Percentiles rank a stretch among this genome's conserved stretches.
phyloP scores from a whole-genome alignment of 176 grass and related monocot species.

The Eragrostis nindensis region DNA sequence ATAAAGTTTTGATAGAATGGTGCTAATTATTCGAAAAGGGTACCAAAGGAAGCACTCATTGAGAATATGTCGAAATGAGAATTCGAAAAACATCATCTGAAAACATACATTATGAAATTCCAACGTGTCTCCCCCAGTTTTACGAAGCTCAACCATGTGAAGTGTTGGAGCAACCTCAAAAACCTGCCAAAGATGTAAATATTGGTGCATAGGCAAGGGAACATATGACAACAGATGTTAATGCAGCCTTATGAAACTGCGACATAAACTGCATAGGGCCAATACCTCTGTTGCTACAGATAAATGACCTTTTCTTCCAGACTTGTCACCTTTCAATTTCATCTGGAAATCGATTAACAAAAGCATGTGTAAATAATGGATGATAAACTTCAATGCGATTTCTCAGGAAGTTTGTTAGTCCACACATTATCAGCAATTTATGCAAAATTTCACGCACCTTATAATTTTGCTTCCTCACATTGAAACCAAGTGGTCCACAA shows the following conservation, averaged over 20 bases:
- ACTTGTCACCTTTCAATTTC: slow-evolving; percentile 96
- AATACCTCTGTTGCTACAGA: slow-evolving; percentile 87
- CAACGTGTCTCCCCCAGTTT: slow-evolving; percentile 95
- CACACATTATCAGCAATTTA: neutral
- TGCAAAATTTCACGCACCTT: slow-evolving; percentile 59
- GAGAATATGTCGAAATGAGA: neutral
- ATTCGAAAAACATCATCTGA: neutral
- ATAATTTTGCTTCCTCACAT: slow-evolving; percentile 95
- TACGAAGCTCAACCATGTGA: slow-evolving; percentile 96
- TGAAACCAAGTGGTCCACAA: slow-evolving; percentile 94
- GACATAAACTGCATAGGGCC: neutral
- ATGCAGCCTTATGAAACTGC: neutral
- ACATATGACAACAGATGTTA: neutral
- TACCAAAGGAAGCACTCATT: neutral
- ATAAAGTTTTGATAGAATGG: neutral
- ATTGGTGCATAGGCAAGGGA: neutral
- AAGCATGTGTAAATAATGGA: slow-evolving; percentile 8
- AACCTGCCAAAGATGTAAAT: slow-evolving; percentile 58
- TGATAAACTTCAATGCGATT: neutral
- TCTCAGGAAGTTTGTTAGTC: slow-evolving; percentile 12
- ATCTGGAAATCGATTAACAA: slow-evolving; percentile 54
- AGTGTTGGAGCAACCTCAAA: slow-evolving; percentile 98
- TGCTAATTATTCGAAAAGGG: neutral
- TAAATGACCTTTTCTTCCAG: slow-evolving; percentile 91
- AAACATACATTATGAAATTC: slow-evolving; percentile 87